A percentile compares a stretch with the other conserved stretches of the same genome.
phyloP scores from a whole-genome alignment of 345 rosid species.

The Arabidopsis arenosa region DNA sequence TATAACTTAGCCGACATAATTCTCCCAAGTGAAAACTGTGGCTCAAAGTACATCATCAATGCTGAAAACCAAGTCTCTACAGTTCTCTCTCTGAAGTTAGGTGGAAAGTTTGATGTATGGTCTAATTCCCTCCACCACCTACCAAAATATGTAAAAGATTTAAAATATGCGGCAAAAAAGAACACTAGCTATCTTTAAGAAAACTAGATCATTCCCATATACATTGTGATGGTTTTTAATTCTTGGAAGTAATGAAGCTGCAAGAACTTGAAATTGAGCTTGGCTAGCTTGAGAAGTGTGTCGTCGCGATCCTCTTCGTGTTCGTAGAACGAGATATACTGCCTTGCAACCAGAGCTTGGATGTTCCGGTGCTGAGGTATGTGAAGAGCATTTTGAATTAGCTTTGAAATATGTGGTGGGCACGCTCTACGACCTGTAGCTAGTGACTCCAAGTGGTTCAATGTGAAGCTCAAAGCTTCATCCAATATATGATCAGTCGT shows the following conservation, averaged over 20 bases:
- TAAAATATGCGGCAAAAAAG: background rate
- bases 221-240: slow-evolving; percentile 16
- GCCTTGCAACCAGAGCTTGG: slow-evolving; percentile 4
- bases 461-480: slow-evolving; percentile 36
- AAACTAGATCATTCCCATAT: background rate
- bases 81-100: slow-evolving; percentile 24
- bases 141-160: background rate
- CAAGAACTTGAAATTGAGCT: slow-evolving; percentile 33
- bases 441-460: slow-evolving; percentile 7
- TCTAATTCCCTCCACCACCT: slow-evolving; percentile 35
- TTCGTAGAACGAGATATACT: slow-evolving; percentile 29
- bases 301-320: slow-evolving; percentile 13
- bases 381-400: slow-evolving; percentile 15
- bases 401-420: slow-evolving; percentile 9
- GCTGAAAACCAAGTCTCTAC: slow-evolving; percentile 5
- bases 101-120: background rate
- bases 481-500: slow-evolving; percentile 47
- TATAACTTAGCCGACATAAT: slow-evolving; percentile 30
- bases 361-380: slow-evolving; percentile 23
- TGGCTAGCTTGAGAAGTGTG: slow-evolving; percentile 24
- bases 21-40: slow-evolving; percentile 34
- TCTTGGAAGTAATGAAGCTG: slow-evolving; percentile 26
- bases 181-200: background rate
- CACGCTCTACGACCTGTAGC: background rate
- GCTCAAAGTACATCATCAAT: slow-evolving; percentile 4